These are phyloP conservation scores for Oenanthe sinensis DNA, from an alignment of 129 eudicot species.

Conservation along the genomic window DNA sequence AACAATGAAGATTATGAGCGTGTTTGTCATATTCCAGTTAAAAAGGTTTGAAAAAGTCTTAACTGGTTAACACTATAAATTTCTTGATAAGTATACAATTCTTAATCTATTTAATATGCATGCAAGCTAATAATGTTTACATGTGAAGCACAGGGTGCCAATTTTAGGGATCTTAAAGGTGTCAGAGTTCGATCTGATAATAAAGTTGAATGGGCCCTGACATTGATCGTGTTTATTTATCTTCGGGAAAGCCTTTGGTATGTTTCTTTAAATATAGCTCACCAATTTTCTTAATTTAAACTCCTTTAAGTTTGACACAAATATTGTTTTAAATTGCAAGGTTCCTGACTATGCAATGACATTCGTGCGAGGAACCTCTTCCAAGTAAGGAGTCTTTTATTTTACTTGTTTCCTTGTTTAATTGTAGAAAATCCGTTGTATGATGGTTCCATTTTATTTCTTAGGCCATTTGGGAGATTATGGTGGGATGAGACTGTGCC, in stretches of 20 bases:
- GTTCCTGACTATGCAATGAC: conserved; percentile 80
- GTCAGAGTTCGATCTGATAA: conserved; percentile 44
- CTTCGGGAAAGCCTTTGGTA: conserved; percentile 75
- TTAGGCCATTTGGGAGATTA: conserved; percentile 75
- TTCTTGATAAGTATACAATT: background rate
- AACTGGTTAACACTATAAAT: background rate
- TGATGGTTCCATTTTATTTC: background rate
- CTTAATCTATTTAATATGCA: background rate
- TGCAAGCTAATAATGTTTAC: background rate
- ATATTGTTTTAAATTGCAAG: conserved; percentile 21
- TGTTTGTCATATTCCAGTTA: conserved; percentile 55
- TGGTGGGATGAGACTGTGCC: conserved; percentile 95
- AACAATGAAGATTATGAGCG: conserved; percentile 68
- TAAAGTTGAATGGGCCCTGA: conserved; percentile 51
- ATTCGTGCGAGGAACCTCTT: conserved; percentile 47
- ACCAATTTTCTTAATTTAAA: no score
- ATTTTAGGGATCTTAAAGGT: conserved; percentile 60
- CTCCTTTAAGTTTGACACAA: background rate
- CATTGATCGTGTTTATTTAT: conserved; percentile 33
- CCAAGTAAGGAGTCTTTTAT: conserved; percentile 32
- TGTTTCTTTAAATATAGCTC: background rate
- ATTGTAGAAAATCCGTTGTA: background rate
- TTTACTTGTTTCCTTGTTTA: background rate
- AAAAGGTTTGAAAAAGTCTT: conserved; percentile 41
- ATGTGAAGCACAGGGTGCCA: conserved; percentile 49